These are phyloP conservation scores for Cladophialophora yegresii DNA, from an alignment of 2,329 filamentous ascomycete genomes.

Conservation along the genomic window DNA sequence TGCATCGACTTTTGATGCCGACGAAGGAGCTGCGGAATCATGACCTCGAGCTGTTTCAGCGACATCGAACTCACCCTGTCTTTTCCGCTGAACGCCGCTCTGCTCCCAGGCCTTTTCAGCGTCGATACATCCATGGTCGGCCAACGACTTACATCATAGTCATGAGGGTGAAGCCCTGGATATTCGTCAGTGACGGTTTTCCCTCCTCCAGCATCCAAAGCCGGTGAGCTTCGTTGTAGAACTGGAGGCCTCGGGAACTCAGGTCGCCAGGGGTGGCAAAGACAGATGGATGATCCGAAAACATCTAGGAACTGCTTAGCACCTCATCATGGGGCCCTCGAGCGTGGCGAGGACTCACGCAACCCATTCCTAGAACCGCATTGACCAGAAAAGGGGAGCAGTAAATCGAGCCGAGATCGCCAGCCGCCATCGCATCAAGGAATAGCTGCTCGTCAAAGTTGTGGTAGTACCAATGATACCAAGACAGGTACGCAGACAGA, in stretches of 20 bases:
- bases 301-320: slow-evolving; percentile 36
- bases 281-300: slow-evolving; percentile 43
- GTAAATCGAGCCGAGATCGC: slow-evolving; percentile 37
- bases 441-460: slow-evolving; percentile 41
- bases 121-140: not conserved
- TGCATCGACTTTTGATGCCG: not conserved
- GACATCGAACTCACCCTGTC: slow-evolving; percentile 24
- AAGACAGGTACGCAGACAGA: slow-evolving; percentile 41
- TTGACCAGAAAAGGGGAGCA: slow-evolving; percentile 44
- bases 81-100: slow-evolving; percentile 20
- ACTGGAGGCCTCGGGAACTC: slow-evolving; percentile 41
- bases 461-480: slow-evolving; percentile 39
- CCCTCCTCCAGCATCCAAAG: slow-evolving; percentile 44
- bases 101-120: not conserved
- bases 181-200: slow-evolving; percentile 40
- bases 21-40: slow-evolving; percentile 21
- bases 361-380: slow-evolving; percentile 38
- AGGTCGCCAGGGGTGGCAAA: slow-evolving; percentile 38
- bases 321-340: not conserved
- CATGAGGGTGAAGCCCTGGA: slow-evolving; percentile 44
- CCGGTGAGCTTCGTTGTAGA: slow-evolving; percentile 43
- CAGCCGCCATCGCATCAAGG: slow-evolving; percentile 39
- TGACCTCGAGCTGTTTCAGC: slow-evolving; percentile 24
- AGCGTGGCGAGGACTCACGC: slow-evolving; percentile 18
- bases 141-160: slow-evolving; percentile 31